These are phyloP conservation scores for Phytophthora cryptogea DNA, from an alignment of 352 stramenopile genomes.

Conservation along the genomic window DNA sequence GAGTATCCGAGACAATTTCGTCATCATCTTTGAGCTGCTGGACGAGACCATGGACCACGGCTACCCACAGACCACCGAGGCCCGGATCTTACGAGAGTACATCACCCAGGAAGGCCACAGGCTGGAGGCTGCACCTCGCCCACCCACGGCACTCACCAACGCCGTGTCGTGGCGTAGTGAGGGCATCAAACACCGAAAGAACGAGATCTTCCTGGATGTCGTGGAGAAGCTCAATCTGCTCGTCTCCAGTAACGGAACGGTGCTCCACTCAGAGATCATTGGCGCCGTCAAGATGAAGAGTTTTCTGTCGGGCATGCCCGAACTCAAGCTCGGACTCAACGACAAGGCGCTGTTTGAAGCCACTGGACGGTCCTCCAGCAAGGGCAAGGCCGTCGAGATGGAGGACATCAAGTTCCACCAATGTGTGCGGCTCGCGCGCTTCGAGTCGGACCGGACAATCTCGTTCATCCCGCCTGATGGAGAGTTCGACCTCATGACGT, in stretches of 20 bases:
- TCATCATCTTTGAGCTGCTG: conserved; percentile 99
- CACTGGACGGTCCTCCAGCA: conserved; percentile 85
- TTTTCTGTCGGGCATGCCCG: conserved; percentile 99
- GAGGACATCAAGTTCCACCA: conserved; percentile 99
- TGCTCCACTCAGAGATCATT: conserved; percentile 98
- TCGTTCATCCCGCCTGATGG: conserved; percentile 99
- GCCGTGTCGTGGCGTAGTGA: conserved; percentile 99
- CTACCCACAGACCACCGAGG: conserved; percentile 95
- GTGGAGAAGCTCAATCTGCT: conserved; percentile 98
- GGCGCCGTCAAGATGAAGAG: conserved; percentile 98
- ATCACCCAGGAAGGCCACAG: conserved; percentile 98
- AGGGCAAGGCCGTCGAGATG: conserved; percentile 98
- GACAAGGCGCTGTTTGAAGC: conserved; percentile 99
- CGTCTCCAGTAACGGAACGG: conserved; percentile 96
- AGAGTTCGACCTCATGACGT: conserved; percentile 99
- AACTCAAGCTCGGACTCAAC: conserved; percentile 99
- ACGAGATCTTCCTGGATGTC: conserved; percentile 99
- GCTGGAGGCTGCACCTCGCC: conserved; percentile 91
- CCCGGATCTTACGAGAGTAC: conserved; percentile 92
- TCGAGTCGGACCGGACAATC: conserved; percentile 99
- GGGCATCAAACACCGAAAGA: conserved; percentile 99
- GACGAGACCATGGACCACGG: conserved; percentile 99
- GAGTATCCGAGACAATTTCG: conserved; percentile 99
- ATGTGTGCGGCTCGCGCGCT: conserved; percentile 97
- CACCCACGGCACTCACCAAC: conserved; percentile 97